Evolutionary conservation across 139 green algal genomes (phyloP).

Genomic region (Chlorella sorokiniana): DNA sequence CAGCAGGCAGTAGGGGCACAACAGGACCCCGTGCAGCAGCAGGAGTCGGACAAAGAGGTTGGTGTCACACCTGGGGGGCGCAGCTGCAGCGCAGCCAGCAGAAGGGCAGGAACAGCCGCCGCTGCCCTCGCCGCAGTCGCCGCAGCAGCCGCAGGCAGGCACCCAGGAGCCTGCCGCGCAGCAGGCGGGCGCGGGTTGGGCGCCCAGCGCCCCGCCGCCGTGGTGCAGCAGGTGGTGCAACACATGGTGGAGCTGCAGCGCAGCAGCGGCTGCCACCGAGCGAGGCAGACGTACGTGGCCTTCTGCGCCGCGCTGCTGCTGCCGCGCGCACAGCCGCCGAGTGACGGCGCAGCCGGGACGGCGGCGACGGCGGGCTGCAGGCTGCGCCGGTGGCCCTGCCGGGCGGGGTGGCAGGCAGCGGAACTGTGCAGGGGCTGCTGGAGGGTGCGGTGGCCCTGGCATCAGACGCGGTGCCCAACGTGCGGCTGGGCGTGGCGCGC

Average conservation of each 20-base stretch:
- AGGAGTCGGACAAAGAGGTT: not conserved
- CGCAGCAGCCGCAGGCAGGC: not conserved
- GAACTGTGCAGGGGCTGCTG: constrained; percentile 34
- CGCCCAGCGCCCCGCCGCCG: not conserved
- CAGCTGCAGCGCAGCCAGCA: not conserved
- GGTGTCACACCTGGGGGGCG: not conserved
- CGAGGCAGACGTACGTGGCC: constrained; percentile 50
- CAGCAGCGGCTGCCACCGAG: constrained; percentile 20
- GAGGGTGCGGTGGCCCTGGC: constrained; percentile 38
- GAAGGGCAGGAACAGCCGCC: not conserved
- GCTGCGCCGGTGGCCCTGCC: constrained; percentile 17
- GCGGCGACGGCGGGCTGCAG: not conserved
- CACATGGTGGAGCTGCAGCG: constrained; percentile 37
- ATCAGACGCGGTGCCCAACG: constrained; percentile 46
- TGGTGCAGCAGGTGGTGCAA: constrained; percentile 26
- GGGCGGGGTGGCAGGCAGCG: not conserved
- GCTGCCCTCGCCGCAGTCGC: too few species aligned
- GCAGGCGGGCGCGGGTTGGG: too few species aligned
- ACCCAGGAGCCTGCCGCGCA: too few species aligned
- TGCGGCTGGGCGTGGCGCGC: constrained; percentile 45
- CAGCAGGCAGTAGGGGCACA: not conserved
- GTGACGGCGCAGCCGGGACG: not conserved
- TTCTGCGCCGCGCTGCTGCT: constrained; percentile 38
- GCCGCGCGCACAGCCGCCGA: not conserved
- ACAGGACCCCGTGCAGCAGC: not conserved